Percentiles rank a stretch among this genome's conserved stretches.
phyloP scores from a whole-genome alignment of 2,329 filamentous ascomycete genomes.

The Chaetothyriales sp. region DNA sequence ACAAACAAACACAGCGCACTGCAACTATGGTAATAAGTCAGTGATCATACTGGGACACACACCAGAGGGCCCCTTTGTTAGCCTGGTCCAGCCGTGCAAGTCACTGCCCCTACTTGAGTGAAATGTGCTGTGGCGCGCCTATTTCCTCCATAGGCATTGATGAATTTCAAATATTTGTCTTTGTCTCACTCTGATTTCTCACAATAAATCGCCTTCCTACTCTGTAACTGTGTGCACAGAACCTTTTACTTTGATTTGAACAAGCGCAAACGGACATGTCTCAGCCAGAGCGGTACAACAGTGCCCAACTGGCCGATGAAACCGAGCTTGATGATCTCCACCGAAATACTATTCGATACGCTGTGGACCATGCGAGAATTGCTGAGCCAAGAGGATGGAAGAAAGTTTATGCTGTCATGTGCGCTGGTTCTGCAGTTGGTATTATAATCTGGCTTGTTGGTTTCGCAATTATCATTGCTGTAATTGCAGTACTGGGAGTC shows the following conservation, averaged over 20 bases:
- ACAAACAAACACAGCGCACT: not conserved
- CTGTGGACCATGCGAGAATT: not conserved
- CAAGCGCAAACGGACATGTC: not conserved
- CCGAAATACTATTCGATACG: not conserved
- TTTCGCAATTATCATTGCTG: not conserved
- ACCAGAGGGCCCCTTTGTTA: not conserved
- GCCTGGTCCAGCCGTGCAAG: not conserved
- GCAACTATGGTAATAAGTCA: not conserved
- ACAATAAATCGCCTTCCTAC: not conserved
- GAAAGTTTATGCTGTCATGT: conserved; percentile 1
- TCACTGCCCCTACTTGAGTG: not conserved
- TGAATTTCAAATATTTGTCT: not conserved
- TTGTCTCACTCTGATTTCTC: not conserved
- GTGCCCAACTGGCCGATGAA: not conserved
- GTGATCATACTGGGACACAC: not conserved
- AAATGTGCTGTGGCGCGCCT: not conserved
- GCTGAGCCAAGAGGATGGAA: not conserved
- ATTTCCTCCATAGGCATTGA: not conserved
- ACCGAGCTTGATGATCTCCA: not conserved
- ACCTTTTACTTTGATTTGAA: not conserved
- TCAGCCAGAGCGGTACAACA: not conserved
- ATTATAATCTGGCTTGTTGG: conserved; percentile 3
- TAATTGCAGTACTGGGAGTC: not conserved
- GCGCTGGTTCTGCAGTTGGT: conserved; percentile 3
- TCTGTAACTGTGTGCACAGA: not conserved